These are phyloP conservation scores for Kwoniella sp. DNA, from an alignment of 768 basidiomycete species.

Conservation along the genomic window DNA sequence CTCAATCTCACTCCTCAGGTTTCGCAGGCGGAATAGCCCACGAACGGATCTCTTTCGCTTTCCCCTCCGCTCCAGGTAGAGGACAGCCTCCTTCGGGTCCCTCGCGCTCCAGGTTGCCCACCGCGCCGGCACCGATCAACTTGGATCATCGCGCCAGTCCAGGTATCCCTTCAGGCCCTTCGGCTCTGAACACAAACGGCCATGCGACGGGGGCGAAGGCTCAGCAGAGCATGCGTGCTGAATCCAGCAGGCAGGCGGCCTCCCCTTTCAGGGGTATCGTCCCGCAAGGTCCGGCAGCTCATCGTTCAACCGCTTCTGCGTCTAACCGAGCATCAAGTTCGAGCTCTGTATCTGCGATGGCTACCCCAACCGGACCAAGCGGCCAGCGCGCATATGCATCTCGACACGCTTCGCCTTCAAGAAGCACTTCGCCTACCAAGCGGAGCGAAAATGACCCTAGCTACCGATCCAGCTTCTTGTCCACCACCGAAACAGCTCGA, in stretches of 20 bases:
- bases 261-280: slow-evolving; percentile 1
- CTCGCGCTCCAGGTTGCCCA: not conserved
- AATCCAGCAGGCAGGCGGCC: slow-evolving; percentile 11
- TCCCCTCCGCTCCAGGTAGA: too few relatives aligned
- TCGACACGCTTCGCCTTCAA: not conserved
- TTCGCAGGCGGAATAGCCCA: not conserved
- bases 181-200: not conserved
- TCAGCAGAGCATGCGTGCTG: slow-evolving; percentile 5
- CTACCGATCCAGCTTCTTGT: slow-evolving; percentile 8
- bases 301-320: not conserved
- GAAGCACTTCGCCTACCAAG: slow-evolving; percentile 5
- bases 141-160: too few relatives aligned
- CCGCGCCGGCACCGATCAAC: not conserved
- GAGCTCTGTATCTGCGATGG: too few relatives aligned
- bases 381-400: not conserved
- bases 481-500: not conserved
- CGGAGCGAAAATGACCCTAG: slow-evolving; percentile 1
- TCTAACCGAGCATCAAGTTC: too few relatives aligned
- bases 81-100: not conserved
- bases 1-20: slow-evolving; percentile 4
- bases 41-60: slow-evolving; percentile 8
- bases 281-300: slow-evolving; percentile 5
- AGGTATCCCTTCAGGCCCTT: not conserved
- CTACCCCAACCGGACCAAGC: too few relatives aligned
- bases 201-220: not conserved